Conservation (phyloP, 139 green algal genomes). For the Coccomyxa sp. region DNA sequence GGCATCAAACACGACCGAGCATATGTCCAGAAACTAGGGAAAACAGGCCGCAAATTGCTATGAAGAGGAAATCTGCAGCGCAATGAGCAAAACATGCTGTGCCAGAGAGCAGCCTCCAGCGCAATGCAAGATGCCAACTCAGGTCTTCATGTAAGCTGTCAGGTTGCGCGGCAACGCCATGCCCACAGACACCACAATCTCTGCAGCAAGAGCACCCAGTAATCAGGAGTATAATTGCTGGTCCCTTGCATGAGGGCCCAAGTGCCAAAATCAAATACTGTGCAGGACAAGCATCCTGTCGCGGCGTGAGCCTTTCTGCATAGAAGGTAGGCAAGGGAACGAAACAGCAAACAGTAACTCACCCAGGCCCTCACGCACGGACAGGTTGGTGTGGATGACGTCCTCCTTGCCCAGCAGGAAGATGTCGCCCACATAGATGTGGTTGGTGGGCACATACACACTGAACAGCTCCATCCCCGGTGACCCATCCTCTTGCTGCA, state of each 20-base stretch:
- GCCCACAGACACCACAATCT: slow-evolving; percentile 68
- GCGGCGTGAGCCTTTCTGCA: no score
- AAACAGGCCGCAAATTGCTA: no score
- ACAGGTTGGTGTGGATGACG: slow-evolving; percentile 84
- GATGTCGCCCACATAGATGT: slow-evolving; percentile 88
- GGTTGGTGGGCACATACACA: slow-evolving; percentile 93
- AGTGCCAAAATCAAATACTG: neutral
- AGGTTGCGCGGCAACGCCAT: slow-evolving; percentile 51
- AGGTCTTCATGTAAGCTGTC: neutral
- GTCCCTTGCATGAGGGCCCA: neutral
- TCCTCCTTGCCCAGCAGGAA: slow-evolving; percentile 80
- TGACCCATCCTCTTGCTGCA: slow-evolving; percentile 8
- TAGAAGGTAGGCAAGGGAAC: neutral
- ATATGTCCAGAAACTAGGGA: no score
- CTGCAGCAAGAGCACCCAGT: slow-evolving; percentile 14
- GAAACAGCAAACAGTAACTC: neutral
- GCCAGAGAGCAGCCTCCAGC: no score
- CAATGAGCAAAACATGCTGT: no score
- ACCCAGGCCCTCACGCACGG: slow-evolving; percentile 83
- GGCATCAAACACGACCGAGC: no score
- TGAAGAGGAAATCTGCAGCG: no score
- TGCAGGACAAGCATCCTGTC: neutral
- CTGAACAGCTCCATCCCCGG: slow-evolving; percentile 57
- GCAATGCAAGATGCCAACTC: neutral
- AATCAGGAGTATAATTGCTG: neutral